Evolutionary conservation across 2,329 filamentous ascomycete genomes (phyloP), one percentile per base, ranked within the genome.

Genomic region (Trichoderma citrinoviride): DNA sequence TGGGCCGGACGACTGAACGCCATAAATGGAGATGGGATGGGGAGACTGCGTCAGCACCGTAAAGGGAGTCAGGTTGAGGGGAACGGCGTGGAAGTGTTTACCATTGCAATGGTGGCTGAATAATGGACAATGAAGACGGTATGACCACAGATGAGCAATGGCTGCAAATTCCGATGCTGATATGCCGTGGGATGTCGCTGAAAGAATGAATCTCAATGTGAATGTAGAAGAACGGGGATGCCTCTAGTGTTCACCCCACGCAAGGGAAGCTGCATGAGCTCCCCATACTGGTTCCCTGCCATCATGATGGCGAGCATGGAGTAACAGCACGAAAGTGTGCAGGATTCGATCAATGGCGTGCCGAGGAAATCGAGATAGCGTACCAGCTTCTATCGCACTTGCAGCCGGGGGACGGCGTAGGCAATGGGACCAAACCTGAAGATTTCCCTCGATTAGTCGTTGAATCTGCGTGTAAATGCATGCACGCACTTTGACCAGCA

Each of bases 1-100:
- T 12, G 44, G 21, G 12, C 37, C 44, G 14, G n/a, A 33, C 23
- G 52, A 57, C 10, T 29, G 54, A 17, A 64, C 50, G n/a, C 64
- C 64, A 6, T 43, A 44, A 40, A 66, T 64, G 33, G 33, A 52
- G n/a, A 66, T 23, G 29, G 23, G 52, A 21, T 60, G 64, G 1
- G 54, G 33, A 17, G 47, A 40, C 10, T 66, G 52, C 3, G 60
- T 66, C 19, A 46, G 27, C 25, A 64, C 29, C 17, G 33, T 66
- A 21, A 66, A 64, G 3, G 52, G 43, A 12, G 54, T 55, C 23
- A 66, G 15, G 37, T 14, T 7, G 47, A 52, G 5, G 57, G 37
- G 5, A 61, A 53, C 4, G 53, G 37, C 5, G 37, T 12, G n/a
- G 5, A 44, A 25, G 37, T n/a, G 15, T n/a, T 12, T 23, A 47